Evolutionary conservation across 495 filamentous ascomycete species (phyloP), one percentile per base, ranked within the genome.

Genomic region (Hypoxylon cercidicola): DNA sequence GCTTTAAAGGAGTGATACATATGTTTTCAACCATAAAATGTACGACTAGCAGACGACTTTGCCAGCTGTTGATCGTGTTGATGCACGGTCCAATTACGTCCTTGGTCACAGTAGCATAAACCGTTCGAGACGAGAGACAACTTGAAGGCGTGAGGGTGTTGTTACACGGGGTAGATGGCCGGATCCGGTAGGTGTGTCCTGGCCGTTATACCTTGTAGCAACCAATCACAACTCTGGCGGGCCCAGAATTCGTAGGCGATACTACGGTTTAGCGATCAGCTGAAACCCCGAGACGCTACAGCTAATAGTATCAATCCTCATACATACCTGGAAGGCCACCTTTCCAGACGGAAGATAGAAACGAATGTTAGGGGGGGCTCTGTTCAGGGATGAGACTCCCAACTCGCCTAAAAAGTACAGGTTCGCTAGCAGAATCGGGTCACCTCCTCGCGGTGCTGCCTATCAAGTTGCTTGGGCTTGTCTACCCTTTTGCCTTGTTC

Each of bases 201-300:
- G 34, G 0, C 23, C 5, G 23, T 25, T 25, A 25, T 37, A 37
- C 34, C 34, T 37, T 37, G 34, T n/a, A 37, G 34, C 34, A 37
- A 10, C 34, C 13, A n/a, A 37, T n/a, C 34, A 25, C 2, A 25
- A 37, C 34, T 37, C 34, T 37, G 10, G 8, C 8, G 34, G 10
- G 10, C 8, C 8, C 13, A 10, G 34, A 37, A 7, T n/a, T 10
- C 10, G 37, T n/a, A 40, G 37, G 34, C 30, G 30, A 32, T 30
- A 43, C 21, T 49, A 40, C 34, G 45, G 28, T 39, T n/a, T 21
- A 41, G 34, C 23, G 11, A 19, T 53, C 37, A 54, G 35, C 34
- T 65, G 62, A 65, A 65, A 65, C 62, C 13, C 55, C 45, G 49
- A 53, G 39, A 60, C 44, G 25, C 30, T 55, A 53, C 23, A 25